Base-by-base conservation (phyloP, 2,329 filamentous ascomycete species). In the Trichophyton verrucosum region DNA sequence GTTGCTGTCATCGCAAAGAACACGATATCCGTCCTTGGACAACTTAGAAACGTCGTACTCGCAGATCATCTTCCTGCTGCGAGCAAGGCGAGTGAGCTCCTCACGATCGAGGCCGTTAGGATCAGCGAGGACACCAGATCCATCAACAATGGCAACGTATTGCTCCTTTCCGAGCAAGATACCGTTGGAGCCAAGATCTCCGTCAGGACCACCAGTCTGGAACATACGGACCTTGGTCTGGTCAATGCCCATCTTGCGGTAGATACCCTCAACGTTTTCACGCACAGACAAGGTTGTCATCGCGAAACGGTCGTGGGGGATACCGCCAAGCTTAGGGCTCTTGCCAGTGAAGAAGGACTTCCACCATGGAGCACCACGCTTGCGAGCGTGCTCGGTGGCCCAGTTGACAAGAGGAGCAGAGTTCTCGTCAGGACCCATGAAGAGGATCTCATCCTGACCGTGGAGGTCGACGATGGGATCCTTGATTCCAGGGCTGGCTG, bases 301-400 rank as follows among this genome's bases (percentile, higher is more conserved):
- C 69, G 94, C 94, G 71, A 99, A 99, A 46, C 81, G 77, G 73
- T 99, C 94, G 75, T 99, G 94, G 42, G 94, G 94, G 67, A 99
- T 99, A 71, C 94, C 94, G 65, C 94, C 94, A 13, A 99, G 82
- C 75, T 88, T 94, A 59, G 91, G 94, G 67, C 90, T 96, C 82
- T 99, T 99, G 70, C 94, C 94, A 1, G 94, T 99, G 81, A 99
- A 99, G 83, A 99, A 99, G 0, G 94, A 99, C 81, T 99, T 99
- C 94, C 94, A 99, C 90, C 92, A 99, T 30, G 91, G 90, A 3
- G 94, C 94, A 53, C 91, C 91, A 68, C 94, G 86, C 64, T 79
- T 78, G 59, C 90, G 85, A 63, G 94, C 94, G 74, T 99, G 94
- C 74, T 94, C 87, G 1, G 94, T 99, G n/a, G 94, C 94, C 94